Evolutionary conservation across 2,329 filamentous ascomycete species (phyloP), one percentile per base, ranked within the genome.

Genomic region (Epichloe glyceriae): DNA sequence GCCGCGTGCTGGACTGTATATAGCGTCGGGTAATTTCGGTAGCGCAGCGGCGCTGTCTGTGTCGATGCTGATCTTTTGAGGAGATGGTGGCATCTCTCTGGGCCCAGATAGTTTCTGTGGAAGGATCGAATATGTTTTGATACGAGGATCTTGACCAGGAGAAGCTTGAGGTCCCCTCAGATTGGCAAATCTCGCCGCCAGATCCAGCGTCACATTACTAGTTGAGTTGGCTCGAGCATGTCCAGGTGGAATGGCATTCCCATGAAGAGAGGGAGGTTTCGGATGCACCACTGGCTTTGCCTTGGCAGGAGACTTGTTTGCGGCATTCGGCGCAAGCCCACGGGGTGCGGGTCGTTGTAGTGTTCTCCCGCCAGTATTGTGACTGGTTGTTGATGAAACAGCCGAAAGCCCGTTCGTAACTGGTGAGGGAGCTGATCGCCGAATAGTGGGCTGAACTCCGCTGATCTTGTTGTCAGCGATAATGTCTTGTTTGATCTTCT

Each of bases 1-100:
- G 30, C 86, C 86, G 35, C 85, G 75, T 1, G 83, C 83, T n/a
- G 86, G 86, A 58, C 82, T 88, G 61, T 89, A 90, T 4, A 86
- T 86, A 7, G 86, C 83, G 59, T 83, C 83, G 1, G 86, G 86
- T 44, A 83, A 68, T 62, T 85, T 85, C 11, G 85, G 85, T 60
- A 88, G 69, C 15, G 72, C 72, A 11, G 77, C 63, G n/a, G 74
- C 62, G 26, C 70, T 77, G 45, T 78, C 70, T 1, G 81, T 58
- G 3, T 72, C 70, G 10, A 78, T 61, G 47, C 71, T 71, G 1
- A 70, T 67, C 42, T 72, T 70, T 17, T 65, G 61, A 4, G 63
- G 56, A 35, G 54, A 41, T 26, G 66, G 62, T 5, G 74, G 74
- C 73, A 81, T 80, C 11, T 73, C 70, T 53, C 79, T 71, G 20